Base-by-base conservation (phyloP, 164 flowering plant genomes). In the Magnolia officinalis region DNA sequence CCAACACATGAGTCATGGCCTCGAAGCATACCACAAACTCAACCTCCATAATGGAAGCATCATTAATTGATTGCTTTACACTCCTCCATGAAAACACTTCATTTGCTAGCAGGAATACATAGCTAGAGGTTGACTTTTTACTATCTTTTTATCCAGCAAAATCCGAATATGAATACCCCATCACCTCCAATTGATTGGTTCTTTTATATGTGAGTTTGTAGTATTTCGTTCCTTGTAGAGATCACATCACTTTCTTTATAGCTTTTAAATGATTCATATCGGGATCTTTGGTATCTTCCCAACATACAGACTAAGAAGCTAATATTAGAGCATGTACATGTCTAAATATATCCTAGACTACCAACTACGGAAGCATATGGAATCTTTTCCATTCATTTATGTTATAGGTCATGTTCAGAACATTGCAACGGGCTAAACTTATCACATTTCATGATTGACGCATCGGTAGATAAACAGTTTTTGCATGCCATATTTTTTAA, bases 21-120 rank as follows among this genome's bases (percentile, higher is more conserved):
- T 64, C 63, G 18, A 51, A 51, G 20, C 64, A 65, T 8, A 64
- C 26, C 20, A 77, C 65, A 52, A 23, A 77, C 24, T 72, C 21
- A 24, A 19, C 72, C 21, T 63, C 50, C 74, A 71, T 71, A 3
- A 45, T 77, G 49, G 58, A 61, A n/a, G 74, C 59, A 37, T 13
- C 16, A 37, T 3, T 37, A 20, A 63, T 26, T 6, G 69, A 59
- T 13, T 76, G 21, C 7, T 71, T 71, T 0, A 8, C 61, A 70
- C 68, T 71, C 20, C 24, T 45, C 45, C 50, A 59, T 13, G 19
- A 65, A 4, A 71, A 19, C 8, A 19, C 58, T 10, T 65, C 66
- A 0, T 51, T 1, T 64, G 5, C 75, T 2, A 50, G 6, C 16
- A 65, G 9, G 19, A 64, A 65, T 4, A 66, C 9, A 72, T 65